These are phyloP conservation scores for Talaromyces rugulosus DNA, from an alignment of 2,329 filamentous ascomycete species.

Conservation along the genomic window DNA sequence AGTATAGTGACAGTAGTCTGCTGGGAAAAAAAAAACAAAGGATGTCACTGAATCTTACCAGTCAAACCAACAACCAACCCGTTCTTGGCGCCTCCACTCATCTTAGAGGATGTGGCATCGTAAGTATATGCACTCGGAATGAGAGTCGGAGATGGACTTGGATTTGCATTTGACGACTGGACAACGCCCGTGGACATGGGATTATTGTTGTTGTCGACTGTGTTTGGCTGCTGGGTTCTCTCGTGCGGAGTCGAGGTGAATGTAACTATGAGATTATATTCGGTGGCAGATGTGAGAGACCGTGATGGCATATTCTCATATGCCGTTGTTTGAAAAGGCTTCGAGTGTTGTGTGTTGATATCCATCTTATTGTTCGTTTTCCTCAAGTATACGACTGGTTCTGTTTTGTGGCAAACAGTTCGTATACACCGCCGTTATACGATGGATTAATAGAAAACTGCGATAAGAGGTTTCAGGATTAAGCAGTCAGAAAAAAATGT, in stretches of 20 bases:
- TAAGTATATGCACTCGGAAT: not conserved
- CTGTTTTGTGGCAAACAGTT: not conserved
- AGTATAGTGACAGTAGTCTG: not conserved
- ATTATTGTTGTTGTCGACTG: not conserved
- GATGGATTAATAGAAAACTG: not conserved
- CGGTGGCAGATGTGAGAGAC: not conserved
- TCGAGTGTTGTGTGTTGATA: not conserved
- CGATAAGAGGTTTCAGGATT: not conserved
- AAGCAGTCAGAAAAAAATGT: not conserved
- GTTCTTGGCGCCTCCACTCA: not conserved
- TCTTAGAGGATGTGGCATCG: not conserved
- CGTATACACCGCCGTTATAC: not conserved
- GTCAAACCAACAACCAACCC: not conserved
- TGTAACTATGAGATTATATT: not conserved
- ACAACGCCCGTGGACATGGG: not conserved
- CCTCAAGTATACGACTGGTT: not conserved
- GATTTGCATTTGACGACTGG: not conserved
- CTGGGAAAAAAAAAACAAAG: not conserved
- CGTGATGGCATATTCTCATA: not conserved
- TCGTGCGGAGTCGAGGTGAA: not conserved
- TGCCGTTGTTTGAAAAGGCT: not conserved
- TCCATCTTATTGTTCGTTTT: not conserved
- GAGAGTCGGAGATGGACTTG: not conserved
- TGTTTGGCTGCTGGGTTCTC: not conserved
- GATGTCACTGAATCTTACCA: not conserved